Evolutionary conservation across 2,329 filamentous ascomycete species (phyloP), one percentile per base, ranked within the genome.

Genomic region (Calonectria pteridis): DNA sequence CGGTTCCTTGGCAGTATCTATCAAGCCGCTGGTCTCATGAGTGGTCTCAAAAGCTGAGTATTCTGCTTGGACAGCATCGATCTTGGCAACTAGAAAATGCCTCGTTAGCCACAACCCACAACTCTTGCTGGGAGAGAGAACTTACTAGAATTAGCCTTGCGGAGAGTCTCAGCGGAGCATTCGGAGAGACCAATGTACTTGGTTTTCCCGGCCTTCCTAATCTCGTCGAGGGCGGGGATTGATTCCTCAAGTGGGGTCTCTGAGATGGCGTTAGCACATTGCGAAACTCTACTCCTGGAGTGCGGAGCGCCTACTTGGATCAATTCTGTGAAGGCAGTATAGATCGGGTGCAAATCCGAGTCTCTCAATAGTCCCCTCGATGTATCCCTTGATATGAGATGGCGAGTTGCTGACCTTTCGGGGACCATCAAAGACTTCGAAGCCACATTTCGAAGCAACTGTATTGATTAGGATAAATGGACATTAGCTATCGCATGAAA

Each of bases 371-470:
- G 87, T 88, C 14, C 86, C 87, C 4, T 88, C 86, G 31, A 89
- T 88, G 72, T 88, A 89, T 49, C 82, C 69, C 75, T 86, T 85
- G 75, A 89, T 89, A 59, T 89, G 87, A 0, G 83, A 71, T 1
- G 87, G 81, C 4, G 84, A 86, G 75, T 88, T 89, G 62, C 86
- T 88, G 35, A 88, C 82, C 2, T 6, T 33, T 4, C 43, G 23
- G 10, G 80, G 77, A 1, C 78, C 77, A 16, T 81, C 83, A 51
- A 87, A 85, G 4, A 80, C 79, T 18, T 84, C 77, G 49, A 88
- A 83, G 0, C 86, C 87, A 72, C 87, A 88, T 69, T 88, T 88
- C 0, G 87, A 88, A 7, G 87, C 87, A 68, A 89, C 86, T 88
- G 11, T 0, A 1, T 4, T 2, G 5, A 11, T 43, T 7, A 43